Evolutionary conservation across 2,329 filamentous ascomycete genomes (phyloP).

Genomic region (Alternaria tenuissima): DNA sequence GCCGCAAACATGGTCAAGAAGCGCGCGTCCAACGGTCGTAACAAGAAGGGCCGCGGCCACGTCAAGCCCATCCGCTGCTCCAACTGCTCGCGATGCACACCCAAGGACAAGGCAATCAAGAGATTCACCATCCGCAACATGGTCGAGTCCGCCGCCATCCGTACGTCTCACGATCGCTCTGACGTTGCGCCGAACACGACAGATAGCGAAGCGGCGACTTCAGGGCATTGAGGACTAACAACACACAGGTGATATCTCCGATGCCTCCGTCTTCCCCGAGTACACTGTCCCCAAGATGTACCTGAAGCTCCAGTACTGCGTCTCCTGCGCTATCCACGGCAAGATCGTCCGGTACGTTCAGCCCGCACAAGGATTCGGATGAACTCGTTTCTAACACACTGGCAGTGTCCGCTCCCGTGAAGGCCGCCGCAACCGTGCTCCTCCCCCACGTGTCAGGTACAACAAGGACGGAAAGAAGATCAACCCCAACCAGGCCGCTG

Average conservation of each 20-base stretch:
- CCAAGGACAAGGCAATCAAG: conserved; percentile 99
- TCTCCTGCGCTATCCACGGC: conserved; percentile 99
- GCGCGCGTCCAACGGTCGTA: conserved; percentile 85
- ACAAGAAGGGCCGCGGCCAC: conserved; percentile 99
- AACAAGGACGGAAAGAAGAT: conserved; percentile 99
- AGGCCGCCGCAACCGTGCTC: conserved; percentile 98
- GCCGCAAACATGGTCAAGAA: conserved; percentile 76
- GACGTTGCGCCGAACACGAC: conserved; percentile 5
- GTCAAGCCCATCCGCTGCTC: conserved; percentile 98
- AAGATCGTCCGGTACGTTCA: conserved; percentile 99
- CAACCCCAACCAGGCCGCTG: conserved; percentile 83
- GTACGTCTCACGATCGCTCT: conserved; percentile 68
- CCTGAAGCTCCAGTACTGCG: conserved; percentile 99
- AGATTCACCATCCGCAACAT: conserved; percentile 99
- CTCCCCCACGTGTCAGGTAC: conserved; percentile 96
- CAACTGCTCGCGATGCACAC: conserved; percentile 83
- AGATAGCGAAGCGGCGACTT: conserved; percentile 6
- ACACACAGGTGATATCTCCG: conserved; percentile 94
- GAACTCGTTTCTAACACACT: conserved; percentile 20
- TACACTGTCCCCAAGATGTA: conserved; percentile 99
- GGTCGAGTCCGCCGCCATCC: conserved; percentile 99
- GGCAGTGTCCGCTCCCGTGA: conserved; percentile 93
- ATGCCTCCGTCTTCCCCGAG: conserved; percentile 98
- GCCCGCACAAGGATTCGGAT: conserved; percentile 7
- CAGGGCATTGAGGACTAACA: conserved; percentile 33